phyloP scores from a whole-genome alignment of 2,329 filamentous ascomycete species.

The Trichoderma lentiforme region DNA sequence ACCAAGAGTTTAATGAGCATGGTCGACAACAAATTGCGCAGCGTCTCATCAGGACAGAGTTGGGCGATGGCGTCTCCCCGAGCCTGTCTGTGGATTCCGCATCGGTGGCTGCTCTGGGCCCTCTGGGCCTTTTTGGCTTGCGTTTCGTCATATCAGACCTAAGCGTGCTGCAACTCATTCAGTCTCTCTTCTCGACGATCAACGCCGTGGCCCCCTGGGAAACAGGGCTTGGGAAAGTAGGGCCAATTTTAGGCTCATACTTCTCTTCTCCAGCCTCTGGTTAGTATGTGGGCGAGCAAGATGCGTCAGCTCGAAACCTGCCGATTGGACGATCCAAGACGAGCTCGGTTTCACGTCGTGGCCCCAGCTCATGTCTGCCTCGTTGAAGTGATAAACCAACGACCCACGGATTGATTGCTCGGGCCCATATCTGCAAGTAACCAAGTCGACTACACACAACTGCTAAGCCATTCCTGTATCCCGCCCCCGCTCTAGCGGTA shows the following conservation, averaged over 20 bases:
- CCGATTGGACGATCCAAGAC: constrained; percentile 16
- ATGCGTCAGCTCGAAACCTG: not conserved
- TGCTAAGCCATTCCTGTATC: constrained; percentile 1
- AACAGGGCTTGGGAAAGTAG: not conserved
- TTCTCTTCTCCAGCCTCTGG: constrained; percentile 1
- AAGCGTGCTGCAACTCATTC: not conserved
- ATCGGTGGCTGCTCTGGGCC: not conserved
- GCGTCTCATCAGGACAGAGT: not conserved
- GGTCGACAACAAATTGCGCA: not conserved
- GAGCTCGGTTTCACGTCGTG: constrained; percentile 22
- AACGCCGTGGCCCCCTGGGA: not conserved
- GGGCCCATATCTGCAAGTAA: constrained; percentile 13
- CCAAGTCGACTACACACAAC: constrained; percentile 3
- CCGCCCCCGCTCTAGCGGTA: constrained; percentile 12
- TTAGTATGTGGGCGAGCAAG: not conserved
- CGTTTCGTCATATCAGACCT: not conserved
- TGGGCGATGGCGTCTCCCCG: not conserved
- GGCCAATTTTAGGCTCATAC: not conserved
- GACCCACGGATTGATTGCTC: constrained; percentile 11
- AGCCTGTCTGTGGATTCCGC: not conserved
- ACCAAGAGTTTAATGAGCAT: not conserved
- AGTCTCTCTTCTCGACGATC: not conserved
- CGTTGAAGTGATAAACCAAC: constrained; percentile 19
- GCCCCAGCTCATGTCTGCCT: constrained; percentile 18
- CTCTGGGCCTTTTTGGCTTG: not conserved